Percentiles rank a stretch among this genome's conserved stretches.
These are phyloP conservation scores for Apiospora aurea DNA, from an alignment of 2,329 filamentous ascomycete genomes.

Conservation along the genomic window DNA sequence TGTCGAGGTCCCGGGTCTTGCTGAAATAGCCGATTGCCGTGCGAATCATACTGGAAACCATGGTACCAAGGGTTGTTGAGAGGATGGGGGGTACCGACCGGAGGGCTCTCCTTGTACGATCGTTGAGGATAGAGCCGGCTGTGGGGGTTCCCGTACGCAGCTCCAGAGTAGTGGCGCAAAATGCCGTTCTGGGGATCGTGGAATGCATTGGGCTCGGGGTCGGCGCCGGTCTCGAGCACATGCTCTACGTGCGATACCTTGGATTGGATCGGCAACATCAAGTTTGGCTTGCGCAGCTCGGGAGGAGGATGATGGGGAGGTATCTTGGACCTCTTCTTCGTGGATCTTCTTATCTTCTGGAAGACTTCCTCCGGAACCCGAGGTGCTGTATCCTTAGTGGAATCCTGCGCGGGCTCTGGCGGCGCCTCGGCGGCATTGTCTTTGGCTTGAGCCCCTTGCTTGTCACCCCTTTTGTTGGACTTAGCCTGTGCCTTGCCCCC, in stretches of 20 bases:
- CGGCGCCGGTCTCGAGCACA: conserved; percentile 57
- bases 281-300: conserved; percentile 48
- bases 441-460: conserved; percentile 6
- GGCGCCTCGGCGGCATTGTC: neutral
- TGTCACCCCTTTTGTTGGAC: neutral
- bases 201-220: conserved; percentile 67
- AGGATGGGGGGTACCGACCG: conserved; percentile 54
- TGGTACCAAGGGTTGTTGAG: conserved; percentile 51
- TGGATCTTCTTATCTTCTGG: conserved; percentile 8
- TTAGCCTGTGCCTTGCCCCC: neutral
- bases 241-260: conserved; percentile 63
- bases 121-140: conserved; percentile 55
- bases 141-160: conserved; percentile 59
- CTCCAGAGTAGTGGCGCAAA: conserved; percentile 64
- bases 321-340: conserved; percentile 26
- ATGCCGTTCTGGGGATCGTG: conserved; percentile 60
- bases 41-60: conserved; percentile 40
- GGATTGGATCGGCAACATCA: conserved; percentile 55
- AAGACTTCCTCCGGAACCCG: neutral
- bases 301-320: conserved; percentile 33
- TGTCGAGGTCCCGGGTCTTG: neutral
- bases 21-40: neutral
- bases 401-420: neutral
- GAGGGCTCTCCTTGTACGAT: conserved; percentile 41
- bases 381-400: neutral